Base-by-base conservation (phyloP, 2,329 filamentous ascomycete genomes). In the Apiospora saccharicola region DNA sequence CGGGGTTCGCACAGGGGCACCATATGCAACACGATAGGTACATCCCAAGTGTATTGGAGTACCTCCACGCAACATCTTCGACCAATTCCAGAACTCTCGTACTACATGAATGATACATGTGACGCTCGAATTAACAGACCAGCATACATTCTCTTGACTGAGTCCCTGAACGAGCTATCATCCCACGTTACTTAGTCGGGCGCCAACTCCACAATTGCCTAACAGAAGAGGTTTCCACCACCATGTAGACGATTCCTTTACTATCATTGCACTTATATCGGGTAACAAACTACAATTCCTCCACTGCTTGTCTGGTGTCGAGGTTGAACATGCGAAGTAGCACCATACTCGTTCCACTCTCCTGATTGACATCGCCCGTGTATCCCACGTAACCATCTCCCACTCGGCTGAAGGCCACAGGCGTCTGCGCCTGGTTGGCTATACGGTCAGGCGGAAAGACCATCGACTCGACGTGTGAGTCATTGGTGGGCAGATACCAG, bases 281-380 rank as follows among this genome's bases (percentile, higher is more conserved):
- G 5, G 51, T 57, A 57, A 4, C 24, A 7, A 57, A 13, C 24
- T 57, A 30, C 8, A 57, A 14, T 7, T 57, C 51, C 30, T 37
- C 16, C 30, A n/a, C 8, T 22, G 8, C 34, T 1, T 61, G 2
- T 24, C 8, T 10, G 8, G 2, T 6, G 57, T 7, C 34, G 22
- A 41, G 22, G 19, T 64, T 64, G 34, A 64, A 64, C 34, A 64
- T 64, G 19, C 22, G 57, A 41, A 64, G 57, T 24, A 64, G 57
- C 22, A 64, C 34, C 8, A 64, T 19, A 19, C 14, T 64, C 8
- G 57, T 64, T 3, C 57, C 57, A 14, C 8, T 64, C 57, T 64
- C 57, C 34, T 64, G 57, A 22, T 64, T 64, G 8, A 41, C 57
- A 24, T 64, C 57, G 19, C 57, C 34, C n/a, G 34, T 64, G 34